phyloP scores from a whole-genome alignment of 257 asterid genomes.

The Solanum tacnaense region DNA sequence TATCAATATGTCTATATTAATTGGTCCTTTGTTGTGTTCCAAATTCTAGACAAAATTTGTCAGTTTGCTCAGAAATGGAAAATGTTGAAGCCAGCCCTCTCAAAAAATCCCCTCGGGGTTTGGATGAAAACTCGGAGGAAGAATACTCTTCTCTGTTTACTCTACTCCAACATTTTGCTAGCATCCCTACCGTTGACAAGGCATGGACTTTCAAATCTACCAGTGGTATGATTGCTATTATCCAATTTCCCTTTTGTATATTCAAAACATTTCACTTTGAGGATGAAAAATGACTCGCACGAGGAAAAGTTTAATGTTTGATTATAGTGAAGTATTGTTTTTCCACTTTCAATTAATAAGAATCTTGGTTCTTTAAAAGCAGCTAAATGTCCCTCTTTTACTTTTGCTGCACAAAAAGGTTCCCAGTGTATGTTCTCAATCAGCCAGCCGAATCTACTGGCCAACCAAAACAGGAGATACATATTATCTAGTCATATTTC shows the following conservation, averaged over 20 bases:
- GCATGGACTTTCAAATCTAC: constrained; percentile 77
- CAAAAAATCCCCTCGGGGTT: constrained; percentile 17
- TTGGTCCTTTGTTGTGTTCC: not conserved
- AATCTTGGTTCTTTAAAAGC: not conserved
- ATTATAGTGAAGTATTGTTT: not conserved
- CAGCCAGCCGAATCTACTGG: constrained; percentile 70
- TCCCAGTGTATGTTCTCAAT: constrained; percentile 63
- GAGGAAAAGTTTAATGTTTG: not conserved
- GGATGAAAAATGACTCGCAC: not conserved
- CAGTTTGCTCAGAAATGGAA: constrained; percentile 24
- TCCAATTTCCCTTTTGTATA: not conserved
- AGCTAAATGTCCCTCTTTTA: not conserved
- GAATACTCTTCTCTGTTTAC: constrained; percentile 47
- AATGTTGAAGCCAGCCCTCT: constrained; percentile 22
- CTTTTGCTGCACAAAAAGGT: constrained; percentile 34
- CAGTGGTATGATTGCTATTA: constrained; percentile 28
- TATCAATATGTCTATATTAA: not conserved
- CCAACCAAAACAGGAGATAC: constrained; percentile 63
- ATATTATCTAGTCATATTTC: constrained; percentile 54
- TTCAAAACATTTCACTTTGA: not conserved
- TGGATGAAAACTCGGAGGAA: constrained; percentile 39
- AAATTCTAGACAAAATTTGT: not conserved
- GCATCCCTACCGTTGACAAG: constrained; percentile 65
- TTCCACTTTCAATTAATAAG: not conserved
- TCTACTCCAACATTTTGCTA: constrained; percentile 56